Base-by-base conservation (phyloP, 177 flowering plant genomes). In the Vitis hybrid region DNA sequence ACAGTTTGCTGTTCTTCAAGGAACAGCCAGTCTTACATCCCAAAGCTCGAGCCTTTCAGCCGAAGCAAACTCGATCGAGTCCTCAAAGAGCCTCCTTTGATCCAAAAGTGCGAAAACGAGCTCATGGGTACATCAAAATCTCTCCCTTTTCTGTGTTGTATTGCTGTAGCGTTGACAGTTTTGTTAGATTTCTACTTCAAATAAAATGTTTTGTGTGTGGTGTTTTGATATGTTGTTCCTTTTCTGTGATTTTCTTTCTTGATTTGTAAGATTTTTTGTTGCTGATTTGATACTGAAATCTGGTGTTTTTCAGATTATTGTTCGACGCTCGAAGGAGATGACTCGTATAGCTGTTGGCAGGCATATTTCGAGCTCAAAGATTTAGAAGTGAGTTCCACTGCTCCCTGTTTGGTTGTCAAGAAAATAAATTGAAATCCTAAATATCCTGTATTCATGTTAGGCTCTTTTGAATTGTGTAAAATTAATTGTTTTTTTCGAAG, bases 311-410 rank as follows among this genome's bases (percentile, higher is more conserved):
- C 77, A 95, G 99, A 95, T 85, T 92, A 92, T 59, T 95, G 99
- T 78, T 77, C 90, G 11, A 87, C 89, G 31, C 88, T 92, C 8
- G 97, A 95, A 77, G 97, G 97, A 38, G 99, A 92, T 11, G 82
- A 79, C 11, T 87, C 83, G 1, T 91, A 85, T 70, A 84, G 83
- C 75, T 95, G 99, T 74, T 95, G 99, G 99, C 76, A 67, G 73
- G 95, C 96, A 1, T 92, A 88, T 74, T 91, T 86, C 22, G 99
- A 95, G 56, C 93, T 95, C 54, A 83, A 84, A 77, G 91, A 95
- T 67, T 89, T 95, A 4, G 93, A 95, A 73, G 98, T 92, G 76
- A 83, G 83, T 78, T 38, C 18, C 4, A 24, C 4, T 24, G 28
- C 4, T 20, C 55, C 38, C 24, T 55, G 61, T n/a, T 67, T 67